Evolutionary conservation across 441 rosid species (phyloP).

Genomic region (Populus trichocarpa): DNA sequence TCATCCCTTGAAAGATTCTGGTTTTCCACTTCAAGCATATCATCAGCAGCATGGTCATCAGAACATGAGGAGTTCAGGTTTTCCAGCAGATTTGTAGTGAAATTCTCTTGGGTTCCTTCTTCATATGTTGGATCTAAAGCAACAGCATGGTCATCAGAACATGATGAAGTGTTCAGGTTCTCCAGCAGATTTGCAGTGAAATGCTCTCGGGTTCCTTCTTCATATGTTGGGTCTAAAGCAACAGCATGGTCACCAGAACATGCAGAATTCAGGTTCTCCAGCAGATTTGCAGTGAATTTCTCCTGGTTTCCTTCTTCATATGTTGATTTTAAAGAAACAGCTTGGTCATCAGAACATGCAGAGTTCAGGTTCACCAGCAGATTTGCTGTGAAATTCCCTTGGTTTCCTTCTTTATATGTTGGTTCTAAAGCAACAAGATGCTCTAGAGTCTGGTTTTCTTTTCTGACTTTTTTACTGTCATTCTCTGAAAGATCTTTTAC

Average conservation of each 20-base stretch:
- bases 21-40: conserved; percentile 22
- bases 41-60: conserved; percentile 6
- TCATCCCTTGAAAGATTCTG: conserved; percentile 20
- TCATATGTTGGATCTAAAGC: conserved; percentile 20
- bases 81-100: conserved; percentile 9
- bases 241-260: conserved; percentile 8
- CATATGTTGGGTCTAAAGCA: conserved; percentile 16
- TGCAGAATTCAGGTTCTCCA: conserved; percentile 12
- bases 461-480: conserved; percentile 20
- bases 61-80: conserved; percentile 12
- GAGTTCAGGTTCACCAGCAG: conserved; percentile 14
- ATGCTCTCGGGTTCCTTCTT: conserved; percentile 24
- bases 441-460: conserved; percentile 20
- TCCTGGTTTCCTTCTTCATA: conserved; percentile 24
- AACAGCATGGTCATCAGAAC: conserved; percentile 8
- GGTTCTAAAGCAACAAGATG: conserved; percentile 8
- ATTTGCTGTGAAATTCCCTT: conserved; percentile 13
- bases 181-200: conserved; percentile 9
- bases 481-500: conserved; percentile 19
- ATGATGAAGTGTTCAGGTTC: conserved; percentile 14
- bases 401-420: conserved; percentile 25
- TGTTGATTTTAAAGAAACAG: conserved; percentile 8
- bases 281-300: conserved; percentile 11
- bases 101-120: conserved; percentile 21
- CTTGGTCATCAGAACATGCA: conserved; percentile 6